Evolutionary conservation across 768 basidiomycete genomes (phyloP), one percentile per base, ranked within the genome.

Genomic region (Postia placenta): DNA sequence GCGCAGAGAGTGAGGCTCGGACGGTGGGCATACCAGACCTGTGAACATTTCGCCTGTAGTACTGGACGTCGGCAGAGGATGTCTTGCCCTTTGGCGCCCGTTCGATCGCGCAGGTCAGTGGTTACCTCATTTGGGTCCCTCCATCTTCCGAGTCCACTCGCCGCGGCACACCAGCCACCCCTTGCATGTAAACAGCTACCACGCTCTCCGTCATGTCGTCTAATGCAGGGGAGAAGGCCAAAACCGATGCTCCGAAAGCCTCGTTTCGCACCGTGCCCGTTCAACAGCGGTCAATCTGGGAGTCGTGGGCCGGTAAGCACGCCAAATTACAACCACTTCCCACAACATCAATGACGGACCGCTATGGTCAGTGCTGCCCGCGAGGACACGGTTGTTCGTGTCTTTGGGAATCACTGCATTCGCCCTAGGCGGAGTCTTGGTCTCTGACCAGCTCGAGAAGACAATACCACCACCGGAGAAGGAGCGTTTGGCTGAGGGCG

Each of bases 41-140:
- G 87, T 89, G 66, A 89, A 89, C 87, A 89, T 88, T 41, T 33
- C 15, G 7, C 9, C 15, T 15, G 30, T 33, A 33, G 7, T 7
- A 33, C 30, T 33, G 7, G 7, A 15, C 7, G 30, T 33, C 30
- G 15, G 15, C 30, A 15, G 30, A 33, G 9, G 30, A 33, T 15
- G 30, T n/a, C n/a, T n/a, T n/a, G n/a, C n/a, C n/a, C n/a, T n/a
- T n/a, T n/a, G 15, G 30, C 30, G 30, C 30, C 30, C 30, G 30
- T 33, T 33, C 30, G 30, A 33, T 33, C 30, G 15, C 30, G 30
- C 30, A 33, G n/a, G n/a, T n/a, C n/a, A n/a, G n/a, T 19, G 19
- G 9, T 35, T n/a, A 35, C 33, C n/a, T 35, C 33, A 35, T 35
- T n/a, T 11, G 22, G 17, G 24, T 27, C 7, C 20, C 17, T 5